These are phyloP conservation scores for Lignosus rhinocerotis DNA, from an alignment of 1,284 basidiomycete genomes.

Conservation along the genomic window DNA sequence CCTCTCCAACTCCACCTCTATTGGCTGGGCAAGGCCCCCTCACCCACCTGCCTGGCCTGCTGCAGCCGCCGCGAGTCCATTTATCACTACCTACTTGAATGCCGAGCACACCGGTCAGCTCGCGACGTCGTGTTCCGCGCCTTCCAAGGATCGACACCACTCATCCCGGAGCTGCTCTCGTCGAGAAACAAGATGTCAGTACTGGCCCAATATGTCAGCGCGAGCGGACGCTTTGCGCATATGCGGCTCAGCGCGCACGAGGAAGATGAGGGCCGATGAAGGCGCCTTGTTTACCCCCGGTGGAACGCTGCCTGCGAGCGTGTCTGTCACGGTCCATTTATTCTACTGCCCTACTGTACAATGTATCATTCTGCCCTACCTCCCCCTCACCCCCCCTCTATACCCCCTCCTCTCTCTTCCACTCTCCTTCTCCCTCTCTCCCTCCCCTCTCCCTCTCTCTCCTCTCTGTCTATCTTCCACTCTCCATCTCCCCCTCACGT, in stretches of 20 bases:
- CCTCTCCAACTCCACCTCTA: conserved; percentile 32
- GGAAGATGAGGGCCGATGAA: neutral
- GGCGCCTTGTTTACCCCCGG: neutral
- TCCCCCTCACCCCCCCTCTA: too few relatives aligned
- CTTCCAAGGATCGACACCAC: neutral
- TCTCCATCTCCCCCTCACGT: neutral
- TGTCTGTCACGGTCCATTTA: neutral
- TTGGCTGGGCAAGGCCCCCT: conserved; percentile 18
- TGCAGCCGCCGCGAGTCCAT: conserved; percentile 20
- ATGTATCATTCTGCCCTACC: neutral
- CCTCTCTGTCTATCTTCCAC: neutral
- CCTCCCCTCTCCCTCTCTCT: neutral
- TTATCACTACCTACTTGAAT: conserved; percentile 28
- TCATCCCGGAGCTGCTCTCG: neutral
- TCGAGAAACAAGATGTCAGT: neutral
- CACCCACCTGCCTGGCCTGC: conserved; percentile 29
- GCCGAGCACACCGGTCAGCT: conserved; percentile 12
- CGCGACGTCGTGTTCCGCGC: neutral
- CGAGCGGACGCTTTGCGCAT: neutral
- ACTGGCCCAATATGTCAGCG: neutral
- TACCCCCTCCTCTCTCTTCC: too few relatives aligned
- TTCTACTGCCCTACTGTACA: neutral
- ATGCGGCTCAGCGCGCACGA: neutral
- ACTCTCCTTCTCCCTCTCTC: neutral
- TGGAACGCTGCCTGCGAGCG: neutral